Conservation (phyloP, 495 filamentous ascomycete species). For the Penicillium egyptiacum region DNA sequence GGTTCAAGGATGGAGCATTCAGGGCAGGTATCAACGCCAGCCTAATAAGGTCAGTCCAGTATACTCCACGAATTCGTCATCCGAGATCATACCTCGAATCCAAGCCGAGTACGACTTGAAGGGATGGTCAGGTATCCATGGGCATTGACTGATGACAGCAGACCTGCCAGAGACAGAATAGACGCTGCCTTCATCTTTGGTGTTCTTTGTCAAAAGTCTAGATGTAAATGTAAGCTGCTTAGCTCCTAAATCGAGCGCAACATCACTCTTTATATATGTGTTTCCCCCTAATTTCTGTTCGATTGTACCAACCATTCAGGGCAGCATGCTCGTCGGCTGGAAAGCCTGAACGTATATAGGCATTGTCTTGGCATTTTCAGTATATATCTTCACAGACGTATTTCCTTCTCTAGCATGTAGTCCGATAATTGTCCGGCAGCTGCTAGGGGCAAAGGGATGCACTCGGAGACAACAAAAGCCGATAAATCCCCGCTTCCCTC, state of each 20-base stretch:
- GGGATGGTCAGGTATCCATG: conserved; percentile 53
- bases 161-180: neutral
- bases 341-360: neutral
- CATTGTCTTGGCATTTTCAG: neutral
- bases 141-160: conserved; percentile 8
- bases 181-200: neutral
- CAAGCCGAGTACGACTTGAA: conserved; percentile 48
- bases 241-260: neutral
- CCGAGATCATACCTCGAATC: conserved; percentile 40
- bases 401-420: neutral
- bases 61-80: conserved; percentile 4
- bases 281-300: neutral
- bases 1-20: conserved; percentile 60
- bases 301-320: neutral
- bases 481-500: neutral
- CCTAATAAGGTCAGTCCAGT: conserved; percentile 27
- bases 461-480: neutral
- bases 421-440: neutral
- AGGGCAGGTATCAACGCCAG: conserved; percentile 52
- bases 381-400: neutral
- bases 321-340: neutral
- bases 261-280: neutral
- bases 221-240: neutral
- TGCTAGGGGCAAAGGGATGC: neutral
- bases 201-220: neutral